Percentiles rank a stretch among this genome's conserved stretches.
These are phyloP conservation scores for Leccinum barrowsii DNA, from an alignment of 768 basidiomycete genomes.

Conservation along the genomic window DNA sequence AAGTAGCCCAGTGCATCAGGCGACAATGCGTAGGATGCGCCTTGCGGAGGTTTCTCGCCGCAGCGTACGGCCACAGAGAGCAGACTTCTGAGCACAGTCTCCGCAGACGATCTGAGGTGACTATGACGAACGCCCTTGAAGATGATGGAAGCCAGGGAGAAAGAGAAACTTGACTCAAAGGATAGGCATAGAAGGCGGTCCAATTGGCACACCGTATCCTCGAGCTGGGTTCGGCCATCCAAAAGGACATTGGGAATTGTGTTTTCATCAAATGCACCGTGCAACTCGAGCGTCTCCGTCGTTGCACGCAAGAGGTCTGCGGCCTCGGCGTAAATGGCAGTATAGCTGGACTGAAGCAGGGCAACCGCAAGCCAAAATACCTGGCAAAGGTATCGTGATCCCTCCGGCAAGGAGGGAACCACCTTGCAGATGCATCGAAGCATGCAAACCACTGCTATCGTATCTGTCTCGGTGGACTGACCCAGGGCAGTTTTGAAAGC, in stretches of 20 bases:
- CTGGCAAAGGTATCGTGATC: constrained; percentile 68
- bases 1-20: constrained; percentile 74
- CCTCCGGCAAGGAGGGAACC: constrained; percentile 61
- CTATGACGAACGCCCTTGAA: constrained; percentile 83
- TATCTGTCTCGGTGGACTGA: constrained; percentile 67
- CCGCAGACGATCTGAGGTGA: constrained; percentile 57
- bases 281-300: constrained; percentile 58
- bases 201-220: constrained; percentile 66
- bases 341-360: constrained; percentile 73
- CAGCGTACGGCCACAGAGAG: constrained; percentile 57
- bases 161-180: constrained; percentile 76
- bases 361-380: constrained; percentile 90
- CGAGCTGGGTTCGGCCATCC: constrained; percentile 59
- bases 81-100: constrained; percentile 57
- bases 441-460: constrained; percentile 79
- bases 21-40: constrained; percentile 42
- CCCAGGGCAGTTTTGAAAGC: constrained; percentile 73
- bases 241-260: constrained; percentile 58
- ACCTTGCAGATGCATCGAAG: constrained; percentile 80
- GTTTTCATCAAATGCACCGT: constrained; percentile 52
- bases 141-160: constrained; percentile 76
- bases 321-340: constrained; percentile 67
- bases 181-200: constrained; percentile 72
- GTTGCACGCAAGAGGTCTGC: constrained; percentile 62
- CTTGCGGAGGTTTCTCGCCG: constrained; percentile 35